Conservation (phyloP, 495 filamentous ascomycete species). For the Paragyromitra xinjiangensis region DNA sequence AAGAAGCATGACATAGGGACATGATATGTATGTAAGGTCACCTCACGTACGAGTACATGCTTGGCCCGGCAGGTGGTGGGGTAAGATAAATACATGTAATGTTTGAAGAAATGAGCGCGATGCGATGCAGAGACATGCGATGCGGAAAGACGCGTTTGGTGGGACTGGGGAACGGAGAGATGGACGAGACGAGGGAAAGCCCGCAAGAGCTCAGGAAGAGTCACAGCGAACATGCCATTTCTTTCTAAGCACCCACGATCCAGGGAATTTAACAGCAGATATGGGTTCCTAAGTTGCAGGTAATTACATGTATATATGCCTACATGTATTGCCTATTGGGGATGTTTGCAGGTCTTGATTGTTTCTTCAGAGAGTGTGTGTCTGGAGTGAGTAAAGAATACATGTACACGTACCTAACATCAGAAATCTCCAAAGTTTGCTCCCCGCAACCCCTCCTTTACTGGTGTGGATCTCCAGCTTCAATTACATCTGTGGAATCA, state of each 20-base stretch:
- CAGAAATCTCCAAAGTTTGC: slow-evolving; percentile 31
- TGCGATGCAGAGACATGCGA: slow-evolving; percentile 35
- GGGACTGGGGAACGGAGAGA: slow-evolving; percentile 22
- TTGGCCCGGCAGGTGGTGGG: slow-evolving; percentile 34
- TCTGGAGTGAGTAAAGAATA: neutral
- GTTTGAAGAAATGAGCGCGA: slow-evolving; percentile 29
- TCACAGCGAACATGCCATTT: slow-evolving; percentile 4
- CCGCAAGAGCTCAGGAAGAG: slow-evolving; percentile 15
- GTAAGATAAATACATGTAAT: slow-evolving; percentile 12
- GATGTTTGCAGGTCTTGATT: slow-evolving; percentile 6
- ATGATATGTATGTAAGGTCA: slow-evolving; percentile 12
- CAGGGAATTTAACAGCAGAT: slow-evolving; percentile 5
- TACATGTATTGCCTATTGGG: slow-evolving; percentile 25
- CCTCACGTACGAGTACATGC: neutral
- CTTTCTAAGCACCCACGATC: slow-evolving; percentile 2
- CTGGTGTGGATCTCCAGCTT: slow-evolving; percentile 37
- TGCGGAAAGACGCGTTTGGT: slow-evolving; percentile 33
- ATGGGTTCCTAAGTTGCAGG: slow-evolving; percentile 8
- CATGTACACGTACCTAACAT: neutral
- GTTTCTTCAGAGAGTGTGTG: neutral
- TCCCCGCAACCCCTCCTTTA: slow-evolving; percentile 46
- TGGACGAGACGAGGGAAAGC: slow-evolving; percentile 13
- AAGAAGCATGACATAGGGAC: slow-evolving; percentile 24
- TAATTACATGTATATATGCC: slow-evolving; percentile 11
- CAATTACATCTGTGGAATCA: slow-evolving; percentile 29